Percentiles rank a stretch among this genome's conserved stretches.
Conservation (phyloP, 768 basidiomycete genomes). For the Kwoniella heveanensis region DNA sequence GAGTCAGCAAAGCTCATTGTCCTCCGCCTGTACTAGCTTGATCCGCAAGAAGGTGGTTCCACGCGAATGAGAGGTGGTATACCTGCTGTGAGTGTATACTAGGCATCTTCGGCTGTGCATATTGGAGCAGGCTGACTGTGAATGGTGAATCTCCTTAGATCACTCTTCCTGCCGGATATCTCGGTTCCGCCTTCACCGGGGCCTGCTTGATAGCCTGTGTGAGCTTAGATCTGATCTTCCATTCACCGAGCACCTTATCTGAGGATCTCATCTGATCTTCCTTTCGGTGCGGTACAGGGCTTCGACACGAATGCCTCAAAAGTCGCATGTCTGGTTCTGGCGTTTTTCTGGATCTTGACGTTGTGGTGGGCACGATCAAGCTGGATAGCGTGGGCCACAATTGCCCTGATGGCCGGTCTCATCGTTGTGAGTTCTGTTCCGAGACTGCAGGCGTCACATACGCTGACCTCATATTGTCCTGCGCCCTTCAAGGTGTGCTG, state of each 20-base stretch:
- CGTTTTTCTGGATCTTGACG: slow-evolving; percentile 50
- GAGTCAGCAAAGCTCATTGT: not conserved
- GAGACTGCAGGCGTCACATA: too few species aligned
- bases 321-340: slow-evolving; percentile 51
- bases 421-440: slow-evolving; percentile 52
- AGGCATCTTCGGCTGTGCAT: not conserved
- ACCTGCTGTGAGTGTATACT: slow-evolving; percentile 42
- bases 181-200: slow-evolving; percentile 54
- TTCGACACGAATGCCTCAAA: slow-evolving; percentile 56
- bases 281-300: too few species aligned
- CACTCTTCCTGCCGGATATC: slow-evolving; percentile 55
- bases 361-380: slow-evolving; percentile 54
- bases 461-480: not conserved
- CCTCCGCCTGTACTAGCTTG: slow-evolving; percentile 28
- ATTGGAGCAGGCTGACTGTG: slow-evolving; percentile 1
- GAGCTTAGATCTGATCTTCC: slow-evolving; percentile 5
- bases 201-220: slow-evolving; percentile 51
- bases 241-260: too few species aligned
- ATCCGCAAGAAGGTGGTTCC: slow-evolving; percentile 55
- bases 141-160: slow-evolving; percentile 24
- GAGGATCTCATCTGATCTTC: too few species aligned
- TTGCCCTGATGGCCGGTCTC: slow-evolving; percentile 46
- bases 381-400: slow-evolving; percentile 53
- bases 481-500: slow-evolving; percentile 43
- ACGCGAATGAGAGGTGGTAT: slow-evolving; percentile 57